These are phyloP conservation scores for Tylopilus balloui DNA, from an alignment of 768 basidiomycete species.

Conservation along the genomic window DNA sequence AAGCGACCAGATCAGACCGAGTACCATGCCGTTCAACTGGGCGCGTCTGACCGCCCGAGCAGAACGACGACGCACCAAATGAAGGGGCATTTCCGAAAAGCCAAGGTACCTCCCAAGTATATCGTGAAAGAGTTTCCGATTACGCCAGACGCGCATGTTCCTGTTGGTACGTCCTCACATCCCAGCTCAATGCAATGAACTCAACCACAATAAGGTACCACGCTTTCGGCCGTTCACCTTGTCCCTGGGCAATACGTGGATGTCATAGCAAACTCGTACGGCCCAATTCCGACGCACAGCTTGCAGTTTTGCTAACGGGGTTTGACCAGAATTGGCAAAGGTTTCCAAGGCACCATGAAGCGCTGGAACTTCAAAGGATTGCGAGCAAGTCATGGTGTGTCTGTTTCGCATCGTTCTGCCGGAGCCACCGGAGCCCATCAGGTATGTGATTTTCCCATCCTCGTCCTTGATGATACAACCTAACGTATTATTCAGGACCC, in stretches of 20 bases:
- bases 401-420: constrained; percentile 85
- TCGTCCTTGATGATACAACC: not conserved
- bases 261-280: constrained; percentile 85
- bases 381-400: constrained; percentile 93
- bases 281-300: not conserved
- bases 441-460: constrained; percentile 44
- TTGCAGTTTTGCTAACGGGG: constrained; percentile 4
- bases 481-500: constrained; percentile 62
- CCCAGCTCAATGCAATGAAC: not conserved
- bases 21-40: constrained; percentile 93
- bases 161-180: constrained; percentile 59
- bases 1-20: constrained; percentile 61
- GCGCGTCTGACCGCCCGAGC: constrained; percentile 68
- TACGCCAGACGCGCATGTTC: constrained; percentile 83
- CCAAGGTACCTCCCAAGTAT: constrained; percentile 76
- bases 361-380: constrained; percentile 90
- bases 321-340: constrained; percentile 83
- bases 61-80: constrained; percentile 75
- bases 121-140: constrained; percentile 87
- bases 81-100: constrained; percentile 85
- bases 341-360: constrained; percentile 97
- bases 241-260: constrained; percentile 97
- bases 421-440: constrained; percentile 96
- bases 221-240: constrained; percentile 87
- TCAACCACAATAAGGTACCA: constrained; percentile 57